Percentiles rank a stretch among this genome's conserved stretches.
Conservation (phyloP, 2,329 filamentous ascomycete genomes). For the Botrytis pseudocinerea region DNA sequence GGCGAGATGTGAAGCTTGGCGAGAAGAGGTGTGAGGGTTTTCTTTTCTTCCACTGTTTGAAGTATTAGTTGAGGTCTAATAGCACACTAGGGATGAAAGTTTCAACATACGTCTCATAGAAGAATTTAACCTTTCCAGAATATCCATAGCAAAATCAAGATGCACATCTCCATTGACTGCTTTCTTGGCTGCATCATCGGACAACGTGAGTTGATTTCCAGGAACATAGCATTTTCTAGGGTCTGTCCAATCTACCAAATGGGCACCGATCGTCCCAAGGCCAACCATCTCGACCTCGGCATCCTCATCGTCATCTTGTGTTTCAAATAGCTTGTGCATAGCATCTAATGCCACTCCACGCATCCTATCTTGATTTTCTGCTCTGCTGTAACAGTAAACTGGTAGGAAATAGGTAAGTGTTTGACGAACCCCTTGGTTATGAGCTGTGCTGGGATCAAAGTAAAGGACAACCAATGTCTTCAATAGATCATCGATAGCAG, state of each 20-base stretch:
- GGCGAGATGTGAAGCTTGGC: slow-evolving; percentile 80
- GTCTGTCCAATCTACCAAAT: slow-evolving; percentile 93
- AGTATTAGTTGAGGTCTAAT: slow-evolving; percentile 27
- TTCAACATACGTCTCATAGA: slow-evolving; percentile 63
- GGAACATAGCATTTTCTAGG: slow-evolving; percentile 72
- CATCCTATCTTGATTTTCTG: slow-evolving; percentile 83
- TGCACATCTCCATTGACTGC: slow-evolving; percentile 76
- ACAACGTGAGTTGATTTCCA: slow-evolving; percentile 45
- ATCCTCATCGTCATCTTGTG: slow-evolving; percentile 72
- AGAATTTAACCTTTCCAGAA: slow-evolving; percentile 72
- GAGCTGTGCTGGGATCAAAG: slow-evolving; percentile 80
- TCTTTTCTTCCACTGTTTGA: slow-evolving; percentile 75
- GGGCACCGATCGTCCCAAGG: slow-evolving; percentile 74
- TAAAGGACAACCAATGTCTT: slow-evolving; percentile 82
- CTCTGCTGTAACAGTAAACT: slow-evolving; percentile 84
- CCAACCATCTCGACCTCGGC: slow-evolving; percentile 79
- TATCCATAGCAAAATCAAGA: slow-evolving; percentile 72
- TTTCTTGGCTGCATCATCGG: slow-evolving; percentile 59
- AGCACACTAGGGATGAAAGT: neutral
- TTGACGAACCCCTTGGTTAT: slow-evolving; percentile 81
- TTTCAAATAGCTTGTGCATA: slow-evolving; percentile 71
- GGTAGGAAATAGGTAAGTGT: slow-evolving; percentile 91
- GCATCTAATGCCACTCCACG: slow-evolving; percentile 70
- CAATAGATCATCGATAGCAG: slow-evolving; percentile 71
- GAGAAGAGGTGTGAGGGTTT: slow-evolving; percentile 73